phyloP scores from a whole-genome alignment of 2,329 filamentous ascomycete species.

The Tolypocladium tundrense region DNA sequence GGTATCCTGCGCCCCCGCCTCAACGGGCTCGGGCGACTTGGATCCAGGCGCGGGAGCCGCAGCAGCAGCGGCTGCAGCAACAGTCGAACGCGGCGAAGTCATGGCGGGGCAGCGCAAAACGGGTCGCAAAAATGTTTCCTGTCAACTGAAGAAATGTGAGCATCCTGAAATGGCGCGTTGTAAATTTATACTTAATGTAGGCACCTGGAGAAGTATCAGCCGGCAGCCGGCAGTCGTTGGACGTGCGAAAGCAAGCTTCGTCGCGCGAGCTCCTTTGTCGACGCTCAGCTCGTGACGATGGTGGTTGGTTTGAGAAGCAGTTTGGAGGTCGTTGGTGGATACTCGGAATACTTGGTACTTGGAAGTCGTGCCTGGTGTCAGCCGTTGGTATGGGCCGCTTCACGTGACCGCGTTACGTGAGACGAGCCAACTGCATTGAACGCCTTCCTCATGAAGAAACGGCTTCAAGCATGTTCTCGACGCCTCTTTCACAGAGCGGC shows the following conservation, averaged over 20 bases:
- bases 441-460: no score
- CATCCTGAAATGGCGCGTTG: slow-evolving; percentile 19
- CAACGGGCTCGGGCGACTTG: slow-evolving; percentile 6
- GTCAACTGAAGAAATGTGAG: slow-evolving; percentile 18
- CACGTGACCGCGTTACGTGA: neutral
- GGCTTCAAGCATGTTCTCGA: no score
- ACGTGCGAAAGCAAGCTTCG: neutral
- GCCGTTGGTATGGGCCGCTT: neutral
- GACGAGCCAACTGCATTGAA: neutral
- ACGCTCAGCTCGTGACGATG: neutral
- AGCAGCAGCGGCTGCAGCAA: slow-evolving; percentile 1
- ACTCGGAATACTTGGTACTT: neutral
- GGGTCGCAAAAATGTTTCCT: neutral
- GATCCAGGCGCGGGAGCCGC: slow-evolving; percentile 5
- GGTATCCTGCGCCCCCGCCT: slow-evolving; percentile 5
- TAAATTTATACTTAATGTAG: slow-evolving; percentile 23
- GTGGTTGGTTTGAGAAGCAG: neutral
- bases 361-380: neutral
- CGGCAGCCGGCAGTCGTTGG: neutral
- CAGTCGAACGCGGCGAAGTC: slow-evolving; percentile 4
- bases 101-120: neutral
- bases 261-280: neutral
- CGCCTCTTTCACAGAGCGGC: neutral
- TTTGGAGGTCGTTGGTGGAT: neutral
- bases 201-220: slow-evolving; percentile 21